Evolutionary conservation across 179 eudicot genomes (phyloP).

Genomic region (Silene coronaria): DNA sequence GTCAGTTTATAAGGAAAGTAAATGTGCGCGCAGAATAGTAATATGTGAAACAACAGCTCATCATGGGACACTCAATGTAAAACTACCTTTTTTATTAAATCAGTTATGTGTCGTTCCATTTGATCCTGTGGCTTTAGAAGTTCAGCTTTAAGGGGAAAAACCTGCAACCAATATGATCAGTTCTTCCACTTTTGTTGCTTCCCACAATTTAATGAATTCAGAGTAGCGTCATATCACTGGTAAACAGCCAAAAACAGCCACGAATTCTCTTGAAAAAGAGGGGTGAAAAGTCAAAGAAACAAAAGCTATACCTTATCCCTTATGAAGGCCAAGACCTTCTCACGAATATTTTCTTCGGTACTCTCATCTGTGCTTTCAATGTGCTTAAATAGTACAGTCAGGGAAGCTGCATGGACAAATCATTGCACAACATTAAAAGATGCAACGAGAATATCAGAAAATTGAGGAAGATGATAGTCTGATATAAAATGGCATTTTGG

Average conservation of each 20-base stretch:
- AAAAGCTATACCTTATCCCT: constrained; percentile 66
- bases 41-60: neutral
- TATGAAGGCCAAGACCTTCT: constrained; percentile 69
- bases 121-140: constrained; percentile 87
- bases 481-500: neutral
- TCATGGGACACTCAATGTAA: neutral
- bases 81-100: constrained; percentile 76
- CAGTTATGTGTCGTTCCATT: constrained; percentile 96
- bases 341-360: constrained; percentile 80
- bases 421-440: neutral
- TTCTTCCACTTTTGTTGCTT: neutral
- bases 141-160: constrained; percentile 84
- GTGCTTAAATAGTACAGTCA: constrained; percentile 86
- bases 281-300: constrained; percentile 3
- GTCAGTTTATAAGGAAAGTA: neutral
- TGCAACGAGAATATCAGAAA: neutral
- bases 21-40: neutral
- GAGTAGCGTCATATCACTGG: neutral
- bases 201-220: neutral
- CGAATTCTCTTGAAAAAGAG: neutral
- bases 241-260: neutral
- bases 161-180: constrained; percentile 37
- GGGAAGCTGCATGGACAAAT: constrained; percentile 55
- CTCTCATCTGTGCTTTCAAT: constrained; percentile 73
- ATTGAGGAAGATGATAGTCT: neutral